Conservation (phyloP, 768 basidiomycete genomes). For the Tulasnella sp. region DNA sequence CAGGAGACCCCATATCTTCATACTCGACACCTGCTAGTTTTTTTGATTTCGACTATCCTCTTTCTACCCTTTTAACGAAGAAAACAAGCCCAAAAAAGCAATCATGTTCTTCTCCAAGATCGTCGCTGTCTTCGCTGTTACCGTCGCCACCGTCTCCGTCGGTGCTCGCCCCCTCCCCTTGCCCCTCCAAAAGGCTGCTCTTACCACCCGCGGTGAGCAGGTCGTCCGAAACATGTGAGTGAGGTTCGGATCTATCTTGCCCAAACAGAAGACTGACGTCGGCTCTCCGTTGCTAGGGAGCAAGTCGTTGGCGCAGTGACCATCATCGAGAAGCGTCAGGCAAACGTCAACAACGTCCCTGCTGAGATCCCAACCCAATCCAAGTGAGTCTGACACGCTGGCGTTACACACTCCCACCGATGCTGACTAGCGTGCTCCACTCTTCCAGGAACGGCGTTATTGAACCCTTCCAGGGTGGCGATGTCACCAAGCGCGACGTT, state of each 20-base stretch:
- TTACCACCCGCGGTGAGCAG: neutral
- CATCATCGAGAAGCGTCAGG: neutral
- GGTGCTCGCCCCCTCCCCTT: conserved; percentile 5
- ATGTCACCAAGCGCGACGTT: neutral
- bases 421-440: neutral
- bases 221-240: neutral
- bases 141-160: neutral
- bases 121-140: conserved; percentile 8
- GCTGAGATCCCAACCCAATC: conserved; percentile 4
- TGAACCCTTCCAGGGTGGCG: neutral
- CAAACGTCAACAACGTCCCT: conserved; percentile 3
- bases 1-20: neutral
- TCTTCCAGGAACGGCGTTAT: neutral
- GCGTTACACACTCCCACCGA: neutral
- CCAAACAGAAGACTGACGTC: neutral
- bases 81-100: neutral
- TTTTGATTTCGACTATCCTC: conserved; percentile 1
- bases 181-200: conserved; percentile 5
- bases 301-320: neutral
- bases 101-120: conserved; percentile 13
- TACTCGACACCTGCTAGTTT: neutral
- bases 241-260: neutral
- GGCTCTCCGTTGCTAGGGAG: neutral
- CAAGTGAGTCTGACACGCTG: neutral
- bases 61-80: neutral